Evolutionary conservation across 2,329 filamentous ascomycete genomes (phyloP).

Genomic region (Fusarium mangiferae): DNA sequence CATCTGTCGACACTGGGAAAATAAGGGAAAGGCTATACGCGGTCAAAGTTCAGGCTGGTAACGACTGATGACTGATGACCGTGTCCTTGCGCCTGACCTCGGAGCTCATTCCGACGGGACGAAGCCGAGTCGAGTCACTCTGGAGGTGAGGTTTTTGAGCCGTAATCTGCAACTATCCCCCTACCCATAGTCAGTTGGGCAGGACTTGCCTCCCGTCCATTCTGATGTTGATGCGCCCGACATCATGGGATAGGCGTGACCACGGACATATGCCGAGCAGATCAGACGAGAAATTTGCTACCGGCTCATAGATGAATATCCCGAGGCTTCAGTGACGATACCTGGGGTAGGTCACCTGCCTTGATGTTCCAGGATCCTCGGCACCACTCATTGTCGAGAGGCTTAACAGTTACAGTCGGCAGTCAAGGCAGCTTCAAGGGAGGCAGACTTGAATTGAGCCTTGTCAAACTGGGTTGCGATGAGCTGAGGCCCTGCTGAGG

Average conservation of each 20-base stretch:
- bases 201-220: conserved; percentile 23
- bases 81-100: conserved; percentile 39
- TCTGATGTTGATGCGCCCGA: conserved; percentile 26
- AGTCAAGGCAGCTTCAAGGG: neutral
- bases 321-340: conserved; percentile 38
- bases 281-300: conserved; percentile 37
- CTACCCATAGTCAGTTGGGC: conserved; percentile 12
- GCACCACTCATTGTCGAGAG: conserved; percentile 9
- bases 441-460: conserved; percentile 28
- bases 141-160: conserved; percentile 1
- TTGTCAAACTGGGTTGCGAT: conserved; percentile 12
- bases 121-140: conserved; percentile 30
- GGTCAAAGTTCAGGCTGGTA: conserved; percentile 34
- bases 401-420: conserved; percentile 16
- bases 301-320: conserved; percentile 23
- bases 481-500: conserved; percentile 32
- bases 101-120: conserved; percentile 27
- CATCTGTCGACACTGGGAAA: conserved; percentile 18
- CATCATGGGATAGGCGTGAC: conserved; percentile 38
- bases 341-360: conserved; percentile 34
- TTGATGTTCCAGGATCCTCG: conserved; percentile 21
- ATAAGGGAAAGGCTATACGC: neutral
- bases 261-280: conserved; percentile 41
- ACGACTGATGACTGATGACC: conserved; percentile 37
- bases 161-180: conserved; percentile 19